Conservation (phyloP, 805 yeast genomes). For the Cyberlindnera subsufficiens region DNA sequence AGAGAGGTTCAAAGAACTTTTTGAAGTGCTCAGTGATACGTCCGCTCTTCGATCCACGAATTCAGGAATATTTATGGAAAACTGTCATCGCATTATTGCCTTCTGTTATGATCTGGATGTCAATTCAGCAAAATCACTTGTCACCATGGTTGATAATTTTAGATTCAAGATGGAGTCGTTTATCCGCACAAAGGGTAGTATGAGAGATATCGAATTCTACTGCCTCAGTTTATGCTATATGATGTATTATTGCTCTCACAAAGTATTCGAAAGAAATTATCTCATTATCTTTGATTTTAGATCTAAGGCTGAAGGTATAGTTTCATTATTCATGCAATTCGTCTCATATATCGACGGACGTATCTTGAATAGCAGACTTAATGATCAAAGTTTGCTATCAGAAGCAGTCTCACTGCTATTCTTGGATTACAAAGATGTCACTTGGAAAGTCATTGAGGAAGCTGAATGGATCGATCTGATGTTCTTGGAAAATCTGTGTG, state of each 20-base stretch:
- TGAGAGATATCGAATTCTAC: conserved; percentile 17
- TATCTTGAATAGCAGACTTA: conserved; percentile 7
- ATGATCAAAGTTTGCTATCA: conserved; percentile 6
- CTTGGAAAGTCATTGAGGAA: conserved; percentile 11
- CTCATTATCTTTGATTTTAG: conserved; percentile 14
- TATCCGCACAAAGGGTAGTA: conserved; percentile 14
- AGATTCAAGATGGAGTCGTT: conserved; percentile 12
- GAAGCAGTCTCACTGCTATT: conserved; percentile 18
- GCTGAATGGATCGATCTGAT: conserved; percentile 9
- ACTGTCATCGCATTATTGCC: conserved; percentile 8
- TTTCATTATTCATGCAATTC: conserved; percentile 13
- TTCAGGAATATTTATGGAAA: conserved; percentile 2
- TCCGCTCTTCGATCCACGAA: conserved; percentile 1
- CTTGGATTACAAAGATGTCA: conserved; percentile 1
- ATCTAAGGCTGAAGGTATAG: conserved; percentile 7
- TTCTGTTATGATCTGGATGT: conserved; percentile 11
- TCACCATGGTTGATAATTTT: conserved; percentile 16
- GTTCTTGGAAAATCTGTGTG: conserved; percentile 12
- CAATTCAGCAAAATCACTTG: conserved; percentile 10
- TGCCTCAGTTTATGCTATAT: conserved; percentile 15
- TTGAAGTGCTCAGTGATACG: conserved; percentile 5
- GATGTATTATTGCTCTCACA: conserved; percentile 12
- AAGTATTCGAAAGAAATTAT: conserved; percentile 8
- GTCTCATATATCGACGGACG: conserved; percentile 8
- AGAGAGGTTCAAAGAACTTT: conserved; percentile 8